Base-by-base conservation (phyloP, 176 grass and related monocot genomes). In the Luzula sylvatica region DNA sequence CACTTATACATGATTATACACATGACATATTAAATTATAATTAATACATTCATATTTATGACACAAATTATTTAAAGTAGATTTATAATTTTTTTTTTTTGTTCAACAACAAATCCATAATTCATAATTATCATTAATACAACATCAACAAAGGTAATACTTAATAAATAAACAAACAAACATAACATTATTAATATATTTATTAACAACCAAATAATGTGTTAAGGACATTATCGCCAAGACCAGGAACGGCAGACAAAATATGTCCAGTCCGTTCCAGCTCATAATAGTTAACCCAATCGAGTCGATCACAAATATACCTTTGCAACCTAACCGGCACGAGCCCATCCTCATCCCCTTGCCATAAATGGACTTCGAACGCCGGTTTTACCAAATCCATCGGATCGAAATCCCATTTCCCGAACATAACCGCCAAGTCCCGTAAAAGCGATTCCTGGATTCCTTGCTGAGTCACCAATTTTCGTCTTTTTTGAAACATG, bases 391-490 rank as follows among this genome's bases (percentile, higher is more conserved):
- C 18, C 14, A 96, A 74, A 43, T 86, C 81, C 40, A 80, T 82
- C 8, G 90, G 90, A 72, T 96, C 90, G 46, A 96, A 96, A 49
- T 96, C 84, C 72, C 90, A 96, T 47, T 77, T 64, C 8, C 90
- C 90, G 38, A 96, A 96, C 90, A 96, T 89, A 20, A 96, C 81
- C 15, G 52, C 47, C 90, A 96, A 79, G 61, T 96, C 90, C 20
- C 68, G 52, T 77, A 88, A 96, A 69, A 73, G 76, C 2, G 84
- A 96, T 71, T 89, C 90, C 19, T 82, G 77, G 22, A 47, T 21
- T 2, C 84, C 84, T 40, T 96, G 84, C 50, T 96, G 84, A 50
- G 77, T 67, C 2, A 77, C 90, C 20, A 55, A 6, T 40, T 65
- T 50, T 30, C 6, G n/a, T 69, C 50, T 71, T 66, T 61, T 61